These are phyloP conservation scores for Pythium apleroticum DNA, from an alignment of 352 stramenopile species.

Conservation along the genomic window DNA sequence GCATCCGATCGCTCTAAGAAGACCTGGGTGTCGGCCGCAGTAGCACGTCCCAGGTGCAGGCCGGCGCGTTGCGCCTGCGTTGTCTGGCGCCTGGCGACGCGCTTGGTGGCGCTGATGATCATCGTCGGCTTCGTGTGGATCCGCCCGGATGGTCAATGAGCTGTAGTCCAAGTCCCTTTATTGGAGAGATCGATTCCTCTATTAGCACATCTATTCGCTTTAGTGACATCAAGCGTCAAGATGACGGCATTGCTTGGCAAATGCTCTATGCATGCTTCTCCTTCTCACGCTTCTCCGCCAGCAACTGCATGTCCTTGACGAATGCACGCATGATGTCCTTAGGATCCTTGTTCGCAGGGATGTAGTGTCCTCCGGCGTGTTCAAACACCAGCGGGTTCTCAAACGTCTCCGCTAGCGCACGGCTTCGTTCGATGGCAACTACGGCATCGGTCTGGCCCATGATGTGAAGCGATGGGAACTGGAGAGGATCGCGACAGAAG, in stretches of 20 bases:
- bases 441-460: constrained; percentile 81
- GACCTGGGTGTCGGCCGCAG: constrained; percentile 38
- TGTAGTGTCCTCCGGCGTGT: constrained; percentile 81
- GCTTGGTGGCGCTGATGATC: constrained; percentile 11
- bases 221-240: background rate
- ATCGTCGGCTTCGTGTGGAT: constrained; percentile 16
- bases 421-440: constrained; percentile 53
- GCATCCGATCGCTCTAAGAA: constrained; percentile 35
- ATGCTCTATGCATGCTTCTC: constrained; percentile 9
- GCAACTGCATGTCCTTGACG: constrained; percentile 40
- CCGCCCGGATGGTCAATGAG: background rate
- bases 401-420: constrained; percentile 57
- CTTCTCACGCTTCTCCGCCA: constrained; percentile 11
- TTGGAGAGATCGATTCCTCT: background rate
- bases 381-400: constrained; percentile 52
- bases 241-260: too few relatives aligned
- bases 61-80: constrained; percentile 21
- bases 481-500: constrained; percentile 40
- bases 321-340: constrained; percentile 77
- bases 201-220: constrained; percentile 4
- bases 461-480: constrained; percentile 75
- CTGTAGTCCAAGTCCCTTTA: background rate
- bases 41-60: constrained; percentile 55
- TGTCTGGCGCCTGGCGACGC: background rate
- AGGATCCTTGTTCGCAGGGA: constrained; percentile 81